These are phyloP conservation scores for Silene vulgaris DNA, from an alignment of 179 eudicot genomes.

Conservation along the genomic window DNA sequence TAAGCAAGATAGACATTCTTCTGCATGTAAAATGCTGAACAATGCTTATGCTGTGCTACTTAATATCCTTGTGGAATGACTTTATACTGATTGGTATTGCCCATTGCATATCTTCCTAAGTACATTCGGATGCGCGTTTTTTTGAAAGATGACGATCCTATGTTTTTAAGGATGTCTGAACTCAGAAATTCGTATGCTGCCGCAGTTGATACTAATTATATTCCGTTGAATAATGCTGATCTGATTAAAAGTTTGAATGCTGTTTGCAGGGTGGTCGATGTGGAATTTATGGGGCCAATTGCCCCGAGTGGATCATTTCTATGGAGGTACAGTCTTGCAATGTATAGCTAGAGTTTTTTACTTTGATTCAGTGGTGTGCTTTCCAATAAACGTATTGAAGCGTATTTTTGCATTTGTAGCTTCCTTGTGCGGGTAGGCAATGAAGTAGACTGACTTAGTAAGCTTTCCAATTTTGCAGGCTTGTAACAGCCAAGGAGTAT, in stretches of 20 bases:
- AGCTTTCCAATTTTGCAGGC: conserved; percentile 46
- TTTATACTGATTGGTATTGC: too few species aligned
- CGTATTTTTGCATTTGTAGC: not conserved
- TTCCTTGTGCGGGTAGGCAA: not conserved
- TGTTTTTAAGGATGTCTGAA: not conserved
- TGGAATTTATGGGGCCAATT: conserved; percentile 86
- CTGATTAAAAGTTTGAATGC: not conserved
- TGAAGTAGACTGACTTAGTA: conserved; percentile 6
- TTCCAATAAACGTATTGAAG: not conserved
- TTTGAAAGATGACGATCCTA: not conserved
- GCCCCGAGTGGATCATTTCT: conserved; percentile 87
- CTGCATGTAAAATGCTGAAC: conserved; percentile 2
- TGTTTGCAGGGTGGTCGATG: conserved; percentile 69
- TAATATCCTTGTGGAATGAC: not conserved
- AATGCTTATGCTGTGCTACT: not conserved
- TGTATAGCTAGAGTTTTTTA: not conserved
- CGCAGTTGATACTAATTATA: not conserved
- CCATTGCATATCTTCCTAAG: not conserved
- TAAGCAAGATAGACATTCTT: not conserved
- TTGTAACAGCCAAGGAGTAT: conserved; percentile 74
- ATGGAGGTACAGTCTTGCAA: conserved; percentile 59
- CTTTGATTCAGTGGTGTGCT: not conserved
- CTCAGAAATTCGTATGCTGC: not conserved
- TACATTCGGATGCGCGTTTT: not conserved
- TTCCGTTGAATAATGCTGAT: not conserved